Evolutionary conservation across 805 yeast genomes (phyloP).

Genomic region (Cephaloascus fragrans): DNA sequence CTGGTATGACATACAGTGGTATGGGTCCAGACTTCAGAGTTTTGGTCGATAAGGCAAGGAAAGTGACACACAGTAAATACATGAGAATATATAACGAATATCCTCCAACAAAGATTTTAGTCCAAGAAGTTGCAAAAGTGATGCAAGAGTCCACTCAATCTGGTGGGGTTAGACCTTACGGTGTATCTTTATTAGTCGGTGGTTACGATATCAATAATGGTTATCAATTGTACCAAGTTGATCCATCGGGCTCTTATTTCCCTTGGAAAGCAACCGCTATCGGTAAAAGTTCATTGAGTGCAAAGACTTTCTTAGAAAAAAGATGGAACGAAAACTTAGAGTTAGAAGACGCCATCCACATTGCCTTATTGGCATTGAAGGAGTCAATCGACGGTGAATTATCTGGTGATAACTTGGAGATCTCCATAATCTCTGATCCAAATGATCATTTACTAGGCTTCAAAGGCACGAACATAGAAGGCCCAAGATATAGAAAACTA

Average conservation of each 20-base stretch:
- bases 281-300: slow-evolving; percentile 93
- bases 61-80: slow-evolving; percentile 85
- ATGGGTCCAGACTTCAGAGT: slow-evolving; percentile 99
- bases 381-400: slow-evolving; percentile 98
- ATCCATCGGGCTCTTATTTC: slow-evolving; percentile 95
- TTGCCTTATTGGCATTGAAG: slow-evolving; percentile 85
- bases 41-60: slow-evolving; percentile 86
- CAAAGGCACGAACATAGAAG: slow-evolving; percentile 71
- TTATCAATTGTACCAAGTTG: slow-evolving; percentile 88
- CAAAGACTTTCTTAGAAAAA: slow-evolving; percentile 93
- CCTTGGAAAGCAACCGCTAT: slow-evolving; percentile 99
- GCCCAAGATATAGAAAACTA: slow-evolving; percentile 85
- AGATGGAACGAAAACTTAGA: slow-evolving; percentile 98
- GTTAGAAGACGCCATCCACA: slow-evolving; percentile 96
- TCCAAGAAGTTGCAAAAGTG: slow-evolving; percentile 87
- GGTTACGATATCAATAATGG: slow-evolving; percentile 79
- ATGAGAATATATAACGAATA: slow-evolving; percentile 92
- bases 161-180: slow-evolving; percentile 99
- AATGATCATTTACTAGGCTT: slow-evolving; percentile 76
- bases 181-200: slow-evolving; percentile 89
- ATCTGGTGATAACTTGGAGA: slow-evolving; percentile 93
- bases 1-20: slow-evolving; percentile 94
- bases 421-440: slow-evolving; percentile 77
- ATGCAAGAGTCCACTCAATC: slow-evolving; percentile 99
- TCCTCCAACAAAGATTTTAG: slow-evolving; percentile 92